Percentiles rank a stretch among this genome's conserved stretches.
These are phyloP conservation scores for Coemansia sp. DNA, from an alignment of 192 early-diverging fungal genomes.

Conservation along the genomic window DNA sequence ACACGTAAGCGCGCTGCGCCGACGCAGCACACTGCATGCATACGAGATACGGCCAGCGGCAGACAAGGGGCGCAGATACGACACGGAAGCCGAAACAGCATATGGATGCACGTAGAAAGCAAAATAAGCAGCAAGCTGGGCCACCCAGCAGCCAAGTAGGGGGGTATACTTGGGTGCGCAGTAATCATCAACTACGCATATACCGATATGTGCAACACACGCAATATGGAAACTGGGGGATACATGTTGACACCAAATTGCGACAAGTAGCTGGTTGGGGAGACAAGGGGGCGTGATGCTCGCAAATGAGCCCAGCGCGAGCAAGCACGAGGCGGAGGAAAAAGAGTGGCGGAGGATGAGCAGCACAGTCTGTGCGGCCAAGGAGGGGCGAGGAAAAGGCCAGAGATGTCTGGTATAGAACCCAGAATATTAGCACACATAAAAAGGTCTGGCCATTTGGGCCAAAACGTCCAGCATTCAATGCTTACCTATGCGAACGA, in stretches of 20 bases:
- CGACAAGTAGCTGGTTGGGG: neutral
- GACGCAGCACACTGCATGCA: slow-evolving; percentile 5
- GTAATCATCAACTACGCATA: neutral
- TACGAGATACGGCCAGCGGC: neutral
- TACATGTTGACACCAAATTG: neutral
- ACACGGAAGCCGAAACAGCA: slow-evolving; percentile 1
- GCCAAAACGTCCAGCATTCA: no score
- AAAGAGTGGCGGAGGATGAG: neutral
- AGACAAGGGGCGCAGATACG: neutral
- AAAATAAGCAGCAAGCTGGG: neutral
- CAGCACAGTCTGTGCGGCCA: neutral
- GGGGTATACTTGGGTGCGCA: slow-evolving; percentile 1
- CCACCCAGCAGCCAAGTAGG: neutral
- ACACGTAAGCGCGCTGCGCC: slow-evolving; percentile 4
- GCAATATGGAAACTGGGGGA: slow-evolving; percentile 8
- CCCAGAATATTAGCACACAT: no score
- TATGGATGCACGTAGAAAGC: neutral
- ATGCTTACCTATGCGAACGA: neutral
- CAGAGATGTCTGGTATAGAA: no score
- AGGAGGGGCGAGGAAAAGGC: neutral
- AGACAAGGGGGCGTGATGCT: no score
- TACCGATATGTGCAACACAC: slow-evolving; percentile 1
- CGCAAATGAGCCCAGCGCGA: neutral
- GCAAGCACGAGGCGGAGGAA: neutral
- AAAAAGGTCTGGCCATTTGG: neutral